Evolutionary conservation across 192 early-diverging fungal species (phyloP), one percentile per base, ranked within the genome.

Genomic region (Entophlyctis helioformis): DNA sequence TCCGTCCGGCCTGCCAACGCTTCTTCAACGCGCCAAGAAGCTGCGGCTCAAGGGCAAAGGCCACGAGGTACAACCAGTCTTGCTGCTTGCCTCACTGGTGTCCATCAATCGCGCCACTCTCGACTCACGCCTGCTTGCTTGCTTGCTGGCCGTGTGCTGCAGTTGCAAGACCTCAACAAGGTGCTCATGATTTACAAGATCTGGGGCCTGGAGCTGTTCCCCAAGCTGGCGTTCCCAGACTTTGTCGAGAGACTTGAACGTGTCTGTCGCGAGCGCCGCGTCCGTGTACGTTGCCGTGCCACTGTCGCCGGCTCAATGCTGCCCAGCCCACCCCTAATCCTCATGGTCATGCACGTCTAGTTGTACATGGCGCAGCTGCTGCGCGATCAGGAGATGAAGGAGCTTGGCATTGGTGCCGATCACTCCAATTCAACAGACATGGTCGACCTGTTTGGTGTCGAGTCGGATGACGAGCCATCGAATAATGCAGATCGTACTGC

Each of bases 171-270:
- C 40, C 48, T 66, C 36, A 45, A 47, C 18, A 49, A 56, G 33
- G 41, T 66, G 7, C 42, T 66, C 32, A 37, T 56, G 27, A 48
- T 43, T n/a, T 66, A 66, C 33, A 54, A 66, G 39, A 58, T 62
- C 13, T 66, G 64, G 64, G 64, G 41, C 2, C 64, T 62, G 31
- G 39, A 39, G 1, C 55, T 66, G 0, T 66, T 53, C 46, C 59
- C 55, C 29, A 66, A 62, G 46, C 37, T 62, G 26, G 28, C 52
- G 12, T 66, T 66, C 52, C 10, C 26, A 7, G 39, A 26, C 36
- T 60, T 61, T 49, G 40, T 62, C 21, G 51, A 61, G 11, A 50
- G 33, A 29, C 25, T 51, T 11, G 64, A 66, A 42, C 57, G 61
- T 36, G 36, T 62, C 15, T 66, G 64, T 46, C 26, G 44, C 7